These are phyloP conservation scores for Noccaea bulbosa DNA, from an alignment of 345 rosid species.

Conservation along the genomic window DNA sequence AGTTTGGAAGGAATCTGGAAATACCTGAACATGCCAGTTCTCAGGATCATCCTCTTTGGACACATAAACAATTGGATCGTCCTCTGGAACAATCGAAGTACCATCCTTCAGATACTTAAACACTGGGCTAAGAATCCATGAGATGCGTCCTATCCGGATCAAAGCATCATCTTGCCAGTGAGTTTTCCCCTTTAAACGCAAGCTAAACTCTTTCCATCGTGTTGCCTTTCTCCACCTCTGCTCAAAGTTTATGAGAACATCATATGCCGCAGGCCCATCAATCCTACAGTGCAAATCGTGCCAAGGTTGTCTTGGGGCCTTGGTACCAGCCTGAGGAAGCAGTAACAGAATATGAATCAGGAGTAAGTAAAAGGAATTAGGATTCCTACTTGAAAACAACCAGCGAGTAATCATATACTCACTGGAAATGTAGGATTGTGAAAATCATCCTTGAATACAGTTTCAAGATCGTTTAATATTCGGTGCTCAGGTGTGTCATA, in stretches of 20 bases:
- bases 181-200: constrained; percentile 58
- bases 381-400: constrained; percentile 25
- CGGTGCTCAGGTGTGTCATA: constrained; percentile 95
- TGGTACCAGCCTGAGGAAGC: constrained; percentile 55
- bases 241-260: constrained; percentile 93
- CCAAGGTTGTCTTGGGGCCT: constrained; percentile 98
- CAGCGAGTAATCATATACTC: constrained; percentile 47
- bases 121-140: constrained; percentile 87
- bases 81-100: constrained; percentile 57
- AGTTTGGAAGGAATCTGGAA: constrained; percentile 14
- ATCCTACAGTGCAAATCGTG: constrained; percentile 90
- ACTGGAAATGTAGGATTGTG: constrained; percentile 88
- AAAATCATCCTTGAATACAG: constrained; percentile 76
- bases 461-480: constrained; percentile 64
- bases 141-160: constrained; percentile 82
- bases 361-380: constrained; percentile 1
- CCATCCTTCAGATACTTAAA: constrained; percentile 43
- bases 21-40: constrained; percentile 92
- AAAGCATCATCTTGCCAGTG: constrained; percentile 84
- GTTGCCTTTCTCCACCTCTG: constrained; percentile 95
- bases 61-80: constrained; percentile 57
- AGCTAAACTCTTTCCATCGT: constrained; percentile 71
- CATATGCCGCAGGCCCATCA: constrained; percentile 97
- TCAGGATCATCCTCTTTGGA: constrained; percentile 61
- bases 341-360: constrained; percentile 21